Base-by-base conservation (phyloP, 1,139 yeast species). In the Yamadazyma atmosphaerica region DNA sequence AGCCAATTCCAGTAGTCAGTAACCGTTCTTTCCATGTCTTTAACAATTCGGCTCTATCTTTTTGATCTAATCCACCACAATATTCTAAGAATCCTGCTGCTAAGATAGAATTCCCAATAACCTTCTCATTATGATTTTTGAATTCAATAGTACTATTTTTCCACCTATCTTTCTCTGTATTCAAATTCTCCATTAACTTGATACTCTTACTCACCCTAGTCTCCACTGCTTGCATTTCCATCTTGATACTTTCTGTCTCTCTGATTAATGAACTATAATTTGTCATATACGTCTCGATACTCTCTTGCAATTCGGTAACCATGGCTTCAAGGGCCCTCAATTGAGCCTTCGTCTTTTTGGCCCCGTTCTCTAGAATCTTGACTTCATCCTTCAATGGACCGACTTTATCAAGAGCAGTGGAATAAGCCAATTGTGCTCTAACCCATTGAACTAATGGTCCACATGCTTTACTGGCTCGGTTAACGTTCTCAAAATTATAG, bases 381-480 rank as follows among this genome's bases (percentile, higher is more conserved):
- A 89, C 87, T 50, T 89, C 96, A 9, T 70, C 72, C 43, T 82
- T 68, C 50, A 92, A 61, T 0, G 98, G 98, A 0, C 81, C 87
- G 22, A 90, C 79, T 32, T 73, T 74, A 33, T 85, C 83, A 33
- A 88, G 63, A 27, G 88, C 84, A 3, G 76, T 57, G 0, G 94
- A 77, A 53, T 84, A 90, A 4, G 72, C 67, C 17, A 89, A 70
- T 47, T 92, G 98, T 0, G 98, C 98, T 42, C 74, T 72, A 0
- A 89, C 94, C 98, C 98, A 92, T 46, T 82, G 83, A 21, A 86
- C 58, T 35, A 92, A 65, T 0, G 98, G 98, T 0, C 97, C 98
- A 66, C 97, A 89, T 0, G 98, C 97, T 54, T 86, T 88, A 61
- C 95, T 85, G 2, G 98, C 98, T 36, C 97, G 70, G 52, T 86